Conservation (phyloP, 805 yeast genomes). For the Metschnikowia henanensis region DNA sequence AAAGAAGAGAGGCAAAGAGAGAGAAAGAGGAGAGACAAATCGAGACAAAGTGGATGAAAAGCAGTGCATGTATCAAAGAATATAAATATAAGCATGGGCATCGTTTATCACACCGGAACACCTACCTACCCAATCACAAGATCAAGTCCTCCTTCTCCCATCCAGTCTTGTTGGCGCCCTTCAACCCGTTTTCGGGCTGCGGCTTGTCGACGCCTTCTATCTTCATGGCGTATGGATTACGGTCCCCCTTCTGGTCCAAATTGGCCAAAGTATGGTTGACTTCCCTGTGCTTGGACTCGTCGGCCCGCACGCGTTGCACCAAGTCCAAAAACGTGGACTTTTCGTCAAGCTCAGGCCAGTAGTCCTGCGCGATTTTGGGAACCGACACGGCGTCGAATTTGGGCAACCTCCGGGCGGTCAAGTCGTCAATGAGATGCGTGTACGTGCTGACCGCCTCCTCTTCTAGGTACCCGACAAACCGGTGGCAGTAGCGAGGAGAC, state of each 20-base stretch:
- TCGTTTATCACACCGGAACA: too few species aligned
- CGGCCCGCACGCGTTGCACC: slow-evolving; percentile 64
- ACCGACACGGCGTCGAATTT: slow-evolving; percentile 44
- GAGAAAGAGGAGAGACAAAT: too few species aligned
- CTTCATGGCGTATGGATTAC: slow-evolving; percentile 65
- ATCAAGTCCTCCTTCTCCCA: slow-evolving; percentile 44
- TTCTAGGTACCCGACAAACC: slow-evolving; percentile 77
- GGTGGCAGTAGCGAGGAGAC: slow-evolving; percentile 64
- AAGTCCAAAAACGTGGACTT: slow-evolving; percentile 58
- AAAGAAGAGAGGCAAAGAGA: too few species aligned
- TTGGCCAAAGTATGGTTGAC: slow-evolving; percentile 78
- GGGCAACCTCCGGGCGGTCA: slow-evolving; percentile 53
- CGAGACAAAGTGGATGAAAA: too few species aligned
- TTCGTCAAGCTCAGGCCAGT: slow-evolving; percentile 57
- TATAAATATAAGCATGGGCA: too few species aligned
- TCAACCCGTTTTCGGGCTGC: slow-evolving; percentile 40
- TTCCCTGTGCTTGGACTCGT: slow-evolving; percentile 78
- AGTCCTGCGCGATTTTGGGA: slow-evolving; percentile 61
- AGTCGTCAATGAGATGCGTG: slow-evolving; percentile 54
- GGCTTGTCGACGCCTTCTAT: slow-evolving; percentile 34
- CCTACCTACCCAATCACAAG: slow-evolving; percentile 9
- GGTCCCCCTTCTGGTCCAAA: slow-evolving; percentile 49
- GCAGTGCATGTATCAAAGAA: background rate
- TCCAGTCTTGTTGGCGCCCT: slow-evolving; percentile 32
- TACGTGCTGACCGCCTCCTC: slow-evolving; percentile 77